A percentile compares a stretch with the other conserved stretches of the same genome.
phyloP scores from a whole-genome alignment of 1,284 basidiomycete genomes.

The Chiua sp. region DNA sequence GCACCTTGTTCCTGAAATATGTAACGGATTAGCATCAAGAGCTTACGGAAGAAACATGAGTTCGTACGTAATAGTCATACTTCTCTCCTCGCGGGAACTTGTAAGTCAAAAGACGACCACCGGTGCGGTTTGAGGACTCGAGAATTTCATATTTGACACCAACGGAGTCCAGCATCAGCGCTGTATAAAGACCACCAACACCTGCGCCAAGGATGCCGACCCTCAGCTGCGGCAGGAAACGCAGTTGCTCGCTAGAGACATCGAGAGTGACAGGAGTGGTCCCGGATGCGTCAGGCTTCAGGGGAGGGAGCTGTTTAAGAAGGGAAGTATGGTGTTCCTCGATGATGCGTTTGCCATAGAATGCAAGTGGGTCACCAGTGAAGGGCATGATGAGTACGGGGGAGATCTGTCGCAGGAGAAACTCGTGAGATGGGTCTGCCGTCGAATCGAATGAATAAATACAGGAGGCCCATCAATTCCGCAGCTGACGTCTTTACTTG shows the following conservation, averaged over 20 bases:
- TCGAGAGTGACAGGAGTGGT: neutral
- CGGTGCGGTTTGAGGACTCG: conserved; percentile 35
- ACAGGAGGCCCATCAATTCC: neutral
- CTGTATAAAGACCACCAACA: conserved; percentile 42
- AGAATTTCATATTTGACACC: conserved; percentile 41
- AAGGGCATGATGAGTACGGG: conserved; percentile 11
- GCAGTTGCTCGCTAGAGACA: neutral
- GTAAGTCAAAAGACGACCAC: conserved; percentile 42
- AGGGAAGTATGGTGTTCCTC: conserved; percentile 15
- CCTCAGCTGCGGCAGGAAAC: conserved; percentile 11
- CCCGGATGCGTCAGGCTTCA: neutral
- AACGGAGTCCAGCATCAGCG: conserved; percentile 41
- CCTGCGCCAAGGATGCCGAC: conserved; percentile 31
- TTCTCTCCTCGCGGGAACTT: conserved; percentile 22
- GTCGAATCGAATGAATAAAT: neutral
- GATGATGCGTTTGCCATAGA: conserved; percentile 15
- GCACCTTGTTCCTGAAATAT: conserved; percentile 36
- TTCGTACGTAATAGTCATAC: conserved; percentile 24
- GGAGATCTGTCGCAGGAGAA: neutral
- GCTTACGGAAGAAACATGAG: neutral
- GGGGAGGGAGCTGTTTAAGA: conserved; percentile 4
- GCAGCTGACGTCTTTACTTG: too few species aligned
- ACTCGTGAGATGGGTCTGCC: neutral
- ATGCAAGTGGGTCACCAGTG: conserved; percentile 16
- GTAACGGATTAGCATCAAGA: neutral